phyloP scores from a whole-genome alignment of 2,329 filamentous ascomycete species.

The Penicillium verrucosum region DNA sequence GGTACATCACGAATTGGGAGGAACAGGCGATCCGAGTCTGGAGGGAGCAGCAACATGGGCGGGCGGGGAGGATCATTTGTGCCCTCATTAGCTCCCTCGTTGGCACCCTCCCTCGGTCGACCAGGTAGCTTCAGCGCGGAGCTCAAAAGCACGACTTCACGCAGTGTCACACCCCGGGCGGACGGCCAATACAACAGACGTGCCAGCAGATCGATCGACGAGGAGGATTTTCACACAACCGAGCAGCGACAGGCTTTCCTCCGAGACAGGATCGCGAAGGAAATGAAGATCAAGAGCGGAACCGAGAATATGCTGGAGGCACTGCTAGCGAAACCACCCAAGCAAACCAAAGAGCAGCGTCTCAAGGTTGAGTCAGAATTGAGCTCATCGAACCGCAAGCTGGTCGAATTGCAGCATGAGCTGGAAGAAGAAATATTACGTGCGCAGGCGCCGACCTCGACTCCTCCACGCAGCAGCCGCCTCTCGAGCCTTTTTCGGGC shows the following conservation, averaged over 20 bases:
- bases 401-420: slow-evolving; percentile 57
- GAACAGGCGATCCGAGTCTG: slow-evolving; percentile 54
- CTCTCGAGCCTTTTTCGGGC: slow-evolving; percentile 58
- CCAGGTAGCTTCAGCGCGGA: slow-evolving; percentile 88
- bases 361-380: slow-evolving; percentile 80
- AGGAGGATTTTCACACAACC: slow-evolving; percentile 58
- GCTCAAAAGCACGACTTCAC: slow-evolving; percentile 66
- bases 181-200: slow-evolving; percentile 53
- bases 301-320: slow-evolving; percentile 98
- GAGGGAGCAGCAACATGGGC: slow-evolving; percentile 59
- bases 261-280: slow-evolving; percentile 83
- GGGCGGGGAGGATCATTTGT: slow-evolving; percentile 55
- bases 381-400: slow-evolving; percentile 75
- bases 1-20: slow-evolving; percentile 30
- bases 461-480: slow-evolving; percentile 49
- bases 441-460: slow-evolving; percentile 53
- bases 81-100: slow-evolving; percentile 35
- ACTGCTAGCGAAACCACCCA: slow-evolving; percentile 88
- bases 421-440: slow-evolving; percentile 60
- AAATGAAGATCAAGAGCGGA: slow-evolving; percentile 96
- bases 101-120: slow-evolving; percentile 67
- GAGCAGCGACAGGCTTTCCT: slow-evolving; percentile 74
- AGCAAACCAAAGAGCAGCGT: slow-evolving; percentile 86
- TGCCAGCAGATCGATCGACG: slow-evolving; percentile 52
- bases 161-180: slow-evolving; percentile 58